phyloP scores from a whole-genome alignment of 176 grass and related monocot genomes.

The Aegilops sharonensis region DNA sequence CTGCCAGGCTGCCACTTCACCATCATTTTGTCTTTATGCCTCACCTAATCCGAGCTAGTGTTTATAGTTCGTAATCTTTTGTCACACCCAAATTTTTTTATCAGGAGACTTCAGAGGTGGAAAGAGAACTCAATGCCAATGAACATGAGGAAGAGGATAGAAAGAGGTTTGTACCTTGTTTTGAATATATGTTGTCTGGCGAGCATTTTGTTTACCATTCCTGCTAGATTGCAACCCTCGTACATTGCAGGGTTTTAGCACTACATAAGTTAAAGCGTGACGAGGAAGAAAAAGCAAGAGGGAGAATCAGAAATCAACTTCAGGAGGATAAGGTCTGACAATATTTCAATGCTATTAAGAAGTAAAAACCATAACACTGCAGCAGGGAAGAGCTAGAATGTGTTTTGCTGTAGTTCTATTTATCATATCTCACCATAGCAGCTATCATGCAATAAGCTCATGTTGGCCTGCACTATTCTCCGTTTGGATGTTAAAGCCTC shows the following conservation, averaged over 20 bases:
- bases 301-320: constrained; percentile 32
- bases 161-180: constrained; percentile 49
- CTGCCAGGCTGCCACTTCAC: background rate
- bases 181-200: constrained; percentile 14
- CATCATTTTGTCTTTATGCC: constrained; percentile 11
- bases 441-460: background rate
- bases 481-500: background rate
- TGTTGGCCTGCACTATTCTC: background rate
- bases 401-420: background rate
- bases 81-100: constrained; percentile 19
- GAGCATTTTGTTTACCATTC: constrained; percentile 27
- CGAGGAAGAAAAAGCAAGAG: constrained; percentile 45
- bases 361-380: constrained; percentile 9
- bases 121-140: constrained; percentile 37
- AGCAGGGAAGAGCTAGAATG: background rate
- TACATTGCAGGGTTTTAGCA: constrained; percentile 44
- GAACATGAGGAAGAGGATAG: constrained; percentile 40
- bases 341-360: background rate
- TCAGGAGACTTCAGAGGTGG: constrained; percentile 40
- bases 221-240: background rate
- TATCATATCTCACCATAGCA: background rate
- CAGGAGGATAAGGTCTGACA: constrained; percentile 57
- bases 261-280: constrained; percentile 50
- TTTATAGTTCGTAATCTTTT: constrained; percentile 25
- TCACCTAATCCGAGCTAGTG: constrained; percentile 1